A percentile compares a stretch with the other conserved stretches of the same genome.
phyloP scores from a whole-genome alignment of 2,329 filamentous ascomycete genomes.

The Aspergillus calidoustus region DNA sequence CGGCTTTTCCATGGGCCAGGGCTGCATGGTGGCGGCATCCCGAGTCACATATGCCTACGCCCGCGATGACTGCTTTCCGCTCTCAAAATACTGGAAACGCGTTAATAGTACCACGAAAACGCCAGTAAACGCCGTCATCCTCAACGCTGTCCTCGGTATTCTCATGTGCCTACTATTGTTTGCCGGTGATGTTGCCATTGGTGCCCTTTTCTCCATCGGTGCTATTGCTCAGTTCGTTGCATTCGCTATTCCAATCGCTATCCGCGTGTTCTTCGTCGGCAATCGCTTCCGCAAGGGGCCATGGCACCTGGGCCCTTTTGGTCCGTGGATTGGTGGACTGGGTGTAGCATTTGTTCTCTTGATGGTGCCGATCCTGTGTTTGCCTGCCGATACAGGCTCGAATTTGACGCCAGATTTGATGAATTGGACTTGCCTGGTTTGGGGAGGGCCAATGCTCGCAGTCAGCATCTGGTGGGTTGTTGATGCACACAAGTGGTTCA shows the following conservation, averaged over 20 bases:
- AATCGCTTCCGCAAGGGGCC: constrained; percentile 68
- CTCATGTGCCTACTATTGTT: constrained; percentile 68
- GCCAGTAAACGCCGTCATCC: constrained; percentile 72
- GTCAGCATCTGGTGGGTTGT: constrained; percentile 67
- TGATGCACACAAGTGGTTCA: constrained; percentile 70
- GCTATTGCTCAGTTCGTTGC: constrained; percentile 69
- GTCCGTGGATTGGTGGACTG: constrained; percentile 59
- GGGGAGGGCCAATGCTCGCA: constrained; percentile 65
- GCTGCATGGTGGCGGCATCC: constrained; percentile 70
- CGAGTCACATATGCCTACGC: constrained; percentile 75
- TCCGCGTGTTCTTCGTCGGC: constrained; percentile 58
- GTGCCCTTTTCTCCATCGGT: constrained; percentile 72
- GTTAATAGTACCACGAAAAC: constrained; percentile 67
- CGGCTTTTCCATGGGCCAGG: constrained; percentile 73
- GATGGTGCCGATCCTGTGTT: constrained; percentile 71
- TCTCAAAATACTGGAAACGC: constrained; percentile 61
- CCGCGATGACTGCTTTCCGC: constrained; percentile 71
- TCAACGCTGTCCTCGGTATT: constrained; percentile 65
- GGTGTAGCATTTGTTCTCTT: constrained; percentile 65
- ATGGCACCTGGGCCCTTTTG: constrained; percentile 68
- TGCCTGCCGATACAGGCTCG: constrained; percentile 62
- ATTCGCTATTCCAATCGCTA: constrained; percentile 49
- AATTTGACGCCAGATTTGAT: constrained; percentile 59
- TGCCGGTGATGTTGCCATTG: constrained; percentile 64
- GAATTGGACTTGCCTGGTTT: constrained; percentile 73